Percentiles rank a stretch among this genome's conserved stretches.
Conservation (phyloP, 495 filamentous ascomycete genomes). For the Xylaria sp. region DNA sequence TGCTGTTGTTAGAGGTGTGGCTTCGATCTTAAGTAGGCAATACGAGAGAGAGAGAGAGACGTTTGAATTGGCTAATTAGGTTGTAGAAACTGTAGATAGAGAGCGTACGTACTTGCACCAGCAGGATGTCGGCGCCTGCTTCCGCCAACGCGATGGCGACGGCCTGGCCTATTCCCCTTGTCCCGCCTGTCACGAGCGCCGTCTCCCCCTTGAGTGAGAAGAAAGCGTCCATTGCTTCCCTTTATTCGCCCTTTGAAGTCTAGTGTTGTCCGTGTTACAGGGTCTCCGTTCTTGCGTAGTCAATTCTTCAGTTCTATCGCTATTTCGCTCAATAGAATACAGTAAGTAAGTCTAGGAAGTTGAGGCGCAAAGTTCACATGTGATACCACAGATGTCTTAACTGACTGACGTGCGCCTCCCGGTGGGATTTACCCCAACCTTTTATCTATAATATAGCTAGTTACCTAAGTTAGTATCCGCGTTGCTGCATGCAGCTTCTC, state of each 20-base stretch:
- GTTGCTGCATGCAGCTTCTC: neutral
- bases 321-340: neutral
- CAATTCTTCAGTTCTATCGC: neutral
- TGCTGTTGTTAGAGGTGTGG: neutral
- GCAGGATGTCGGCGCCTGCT: constrained; percentile 81
- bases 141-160: constrained; percentile 84
- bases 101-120: constrained; percentile 71
- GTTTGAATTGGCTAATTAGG: too few relatives aligned
- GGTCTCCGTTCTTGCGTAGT: neutral
- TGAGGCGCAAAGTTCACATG: neutral
- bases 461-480: neutral
- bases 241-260: too few relatives aligned
- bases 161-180: constrained; percentile 84
- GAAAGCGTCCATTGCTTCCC: constrained; percentile 40
- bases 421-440: neutral
- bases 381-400: neutral
- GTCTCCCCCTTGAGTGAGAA: constrained; percentile 72
- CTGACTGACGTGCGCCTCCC: neutral
- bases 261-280: neutral
- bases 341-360: too few relatives aligned
- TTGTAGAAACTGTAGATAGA: too few relatives aligned
- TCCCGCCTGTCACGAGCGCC: constrained; percentile 86
- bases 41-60: too few relatives aligned
- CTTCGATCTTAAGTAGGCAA: too few relatives aligned
- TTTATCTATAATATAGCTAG: neutral